phyloP scores from a whole-genome alignment of 176 grass and related monocot species.

The Rhynchospora breviuscula region DNA sequence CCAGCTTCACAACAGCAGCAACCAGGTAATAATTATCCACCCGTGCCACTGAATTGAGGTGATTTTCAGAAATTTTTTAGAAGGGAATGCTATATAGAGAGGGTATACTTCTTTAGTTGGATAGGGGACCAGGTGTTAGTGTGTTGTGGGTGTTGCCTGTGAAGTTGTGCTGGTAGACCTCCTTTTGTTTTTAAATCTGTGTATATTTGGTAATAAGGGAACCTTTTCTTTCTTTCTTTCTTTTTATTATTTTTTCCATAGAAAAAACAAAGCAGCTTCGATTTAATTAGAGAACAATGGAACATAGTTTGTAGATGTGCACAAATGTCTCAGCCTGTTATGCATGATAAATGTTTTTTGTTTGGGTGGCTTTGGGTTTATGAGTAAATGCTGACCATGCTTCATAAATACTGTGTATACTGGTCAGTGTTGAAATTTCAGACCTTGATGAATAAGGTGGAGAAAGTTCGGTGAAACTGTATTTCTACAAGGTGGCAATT shows the following conservation, averaged over 20 bases:
- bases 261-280: constrained; percentile 31
- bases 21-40: constrained; percentile 11
- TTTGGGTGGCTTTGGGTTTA: background rate
- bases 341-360: background rate
- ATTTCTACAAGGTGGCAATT: background rate
- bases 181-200: constrained; percentile 1
- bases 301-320: constrained; percentile 17
- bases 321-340: background rate
- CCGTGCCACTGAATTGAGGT: constrained; percentile 11
- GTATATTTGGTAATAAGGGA: constrained; percentile 22
- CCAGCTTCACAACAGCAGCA: constrained; percentile 8
- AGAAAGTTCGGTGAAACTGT: background rate
- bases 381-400: background rate
- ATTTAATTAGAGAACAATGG: constrained; percentile 26
- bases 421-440: background rate
- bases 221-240: constrained; percentile 6
- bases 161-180: background rate
- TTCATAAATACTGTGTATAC: background rate
- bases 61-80: background rate
- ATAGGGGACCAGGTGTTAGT: background rate
- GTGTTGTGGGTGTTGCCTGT: constrained; percentile 7
- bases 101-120: constrained; percentile 26
- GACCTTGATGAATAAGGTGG: background rate
- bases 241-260: background rate
- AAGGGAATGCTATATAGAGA: background rate